A percentile compares a stretch with the other conserved stretches of the same genome.
Conservation (phyloP, 202 grass and related monocot species). For the Saccharum hybrid region DNA sequence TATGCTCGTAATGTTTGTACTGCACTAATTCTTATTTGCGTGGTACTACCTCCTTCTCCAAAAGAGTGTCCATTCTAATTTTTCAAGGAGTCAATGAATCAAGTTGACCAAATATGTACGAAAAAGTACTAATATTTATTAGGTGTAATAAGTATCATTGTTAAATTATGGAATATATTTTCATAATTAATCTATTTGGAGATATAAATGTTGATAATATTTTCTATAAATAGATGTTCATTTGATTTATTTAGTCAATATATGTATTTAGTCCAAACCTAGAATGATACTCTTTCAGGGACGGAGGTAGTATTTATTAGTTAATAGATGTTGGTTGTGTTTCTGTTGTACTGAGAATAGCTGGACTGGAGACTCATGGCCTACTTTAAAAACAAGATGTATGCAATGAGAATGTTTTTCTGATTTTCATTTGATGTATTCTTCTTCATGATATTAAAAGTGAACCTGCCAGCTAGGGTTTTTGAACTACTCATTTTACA, state of each 20-base stretch:
- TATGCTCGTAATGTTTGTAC: conserved; percentile 15
- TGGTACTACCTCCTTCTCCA: not conserved
- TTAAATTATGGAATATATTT: too few relatives aligned
- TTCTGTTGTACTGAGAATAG: not conserved
- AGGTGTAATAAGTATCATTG: too few relatives aligned
- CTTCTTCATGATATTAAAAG: conserved; percentile 1
- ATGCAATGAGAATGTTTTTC: conserved; percentile 1
- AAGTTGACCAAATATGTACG: not conserved
- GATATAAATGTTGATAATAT: not conserved
- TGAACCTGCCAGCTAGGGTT: not conserved
- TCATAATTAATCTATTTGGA: too few relatives aligned
- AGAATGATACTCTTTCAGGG: not conserved
- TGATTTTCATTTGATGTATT: not conserved
- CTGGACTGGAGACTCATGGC: conserved; percentile 5
- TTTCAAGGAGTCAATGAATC: not conserved
- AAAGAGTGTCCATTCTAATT: not conserved
- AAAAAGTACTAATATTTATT: not conserved
- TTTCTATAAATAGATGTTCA: not conserved
- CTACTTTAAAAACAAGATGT: conserved; percentile 27
- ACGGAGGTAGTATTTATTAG: not conserved
- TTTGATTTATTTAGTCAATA: not conserved
- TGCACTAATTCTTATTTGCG: not conserved
- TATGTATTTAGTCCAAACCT: not conserved
- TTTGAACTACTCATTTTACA: conserved; percentile 15
- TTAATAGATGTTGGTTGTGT: conserved; percentile 3